Evolutionary conservation across 2,329 filamentous ascomycete species (phyloP), one percentile per base, ranked within the genome.

Genomic region (Verruconis gallopava): DNA sequence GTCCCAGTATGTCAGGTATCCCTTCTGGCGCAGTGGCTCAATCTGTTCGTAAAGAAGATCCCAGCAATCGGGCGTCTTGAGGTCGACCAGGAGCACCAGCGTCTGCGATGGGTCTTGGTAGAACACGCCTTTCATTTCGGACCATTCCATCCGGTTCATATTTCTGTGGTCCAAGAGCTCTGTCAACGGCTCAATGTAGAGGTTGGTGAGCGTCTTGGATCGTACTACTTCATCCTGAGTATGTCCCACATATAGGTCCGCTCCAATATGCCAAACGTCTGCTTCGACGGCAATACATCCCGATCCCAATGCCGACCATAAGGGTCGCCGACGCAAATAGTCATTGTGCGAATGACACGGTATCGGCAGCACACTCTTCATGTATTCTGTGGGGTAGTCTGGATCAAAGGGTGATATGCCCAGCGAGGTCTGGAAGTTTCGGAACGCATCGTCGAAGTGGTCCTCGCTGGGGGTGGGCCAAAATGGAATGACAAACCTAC

Each of bases 331-430:
- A 4, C 69, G 68, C 70, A 68, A 73, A 53, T 75, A 74, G 53
- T 75, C 72, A 49, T 75, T 75, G 49, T 75, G 72, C 3, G 69
- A 73, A 49, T 74, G 71, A 46, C 69, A 73, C 25, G 58, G 60
- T 11, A 70, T 63, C 0, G 71, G 69, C 2, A 56, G 52, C 21
- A 72, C 25, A n/a, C 25, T 30, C 25, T 30, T 30, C 25, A 30
- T 30, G 25, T 9, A 30, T n/a, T 30, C 25, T 9, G n/a, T 9
- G 25, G 25, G 25, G 25, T 30, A 30, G 6, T 9, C 25, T 30
- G 25, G 25, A n/a, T 30, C 25, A 30, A 9, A n/a, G n/a, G 25
- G 25, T n/a, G 25, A 30, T 9, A 30, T 30, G 25, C 6, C n/a
- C 25, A n/a, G n/a, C n/a, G 25, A 30, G 6, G 6, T 9, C 6